Percentiles rank a stretch among this genome's conserved stretches.
phyloP scores from a whole-genome alignment of 2,329 filamentous ascomycete species.

The Microdochium trichocladiopsis region DNA sequence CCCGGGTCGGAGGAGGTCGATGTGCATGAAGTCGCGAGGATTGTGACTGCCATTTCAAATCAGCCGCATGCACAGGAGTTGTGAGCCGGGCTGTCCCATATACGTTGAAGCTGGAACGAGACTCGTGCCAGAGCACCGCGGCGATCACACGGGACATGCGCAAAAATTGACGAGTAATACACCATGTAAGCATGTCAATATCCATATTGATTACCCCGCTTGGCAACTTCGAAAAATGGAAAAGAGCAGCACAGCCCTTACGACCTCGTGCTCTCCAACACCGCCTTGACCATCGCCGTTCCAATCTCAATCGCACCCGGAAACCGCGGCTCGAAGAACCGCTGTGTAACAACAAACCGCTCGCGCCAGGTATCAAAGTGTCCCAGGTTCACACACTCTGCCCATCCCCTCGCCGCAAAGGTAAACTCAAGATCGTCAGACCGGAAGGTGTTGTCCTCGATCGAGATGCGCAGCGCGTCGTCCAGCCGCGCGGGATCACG shows the following conservation, averaged over 20 bases:
- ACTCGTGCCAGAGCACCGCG: too few relatives aligned
- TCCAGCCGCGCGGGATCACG: conserved; percentile 74
- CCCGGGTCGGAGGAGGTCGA: conserved; percentile 13
- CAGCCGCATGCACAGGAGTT: too few relatives aligned
- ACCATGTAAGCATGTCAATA: too few relatives aligned
- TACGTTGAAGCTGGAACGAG: too few relatives aligned
- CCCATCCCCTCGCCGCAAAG: conserved; percentile 94
- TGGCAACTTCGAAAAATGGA: too few relatives aligned
- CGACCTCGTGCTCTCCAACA: conserved; percentile 65
- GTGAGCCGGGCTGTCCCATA: too few relatives aligned
- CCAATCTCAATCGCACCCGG: conserved; percentile 80
- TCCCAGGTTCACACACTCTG: conserved; percentile 82
- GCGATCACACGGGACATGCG: too few relatives aligned
- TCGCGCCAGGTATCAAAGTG: conserved; percentile 91
- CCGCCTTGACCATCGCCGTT: conserved; percentile 95
- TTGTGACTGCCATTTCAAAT: conserved; percentile 5
- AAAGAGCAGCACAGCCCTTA: neutral
- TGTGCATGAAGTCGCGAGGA: conserved; percentile 16
- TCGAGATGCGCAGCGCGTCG: conserved; percentile 76
- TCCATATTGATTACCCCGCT: too few relatives aligned
- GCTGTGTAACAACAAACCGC: conserved; percentile 83
- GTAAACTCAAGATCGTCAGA: conserved; percentile 96
- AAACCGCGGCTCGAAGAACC: conserved; percentile 87
- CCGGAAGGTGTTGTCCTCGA: conserved; percentile 87
- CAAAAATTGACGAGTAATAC: too few relatives aligned